phyloP scores from a whole-genome alignment of 1,284 basidiomycete species.

The Microstroma glucosiphilum region DNA sequence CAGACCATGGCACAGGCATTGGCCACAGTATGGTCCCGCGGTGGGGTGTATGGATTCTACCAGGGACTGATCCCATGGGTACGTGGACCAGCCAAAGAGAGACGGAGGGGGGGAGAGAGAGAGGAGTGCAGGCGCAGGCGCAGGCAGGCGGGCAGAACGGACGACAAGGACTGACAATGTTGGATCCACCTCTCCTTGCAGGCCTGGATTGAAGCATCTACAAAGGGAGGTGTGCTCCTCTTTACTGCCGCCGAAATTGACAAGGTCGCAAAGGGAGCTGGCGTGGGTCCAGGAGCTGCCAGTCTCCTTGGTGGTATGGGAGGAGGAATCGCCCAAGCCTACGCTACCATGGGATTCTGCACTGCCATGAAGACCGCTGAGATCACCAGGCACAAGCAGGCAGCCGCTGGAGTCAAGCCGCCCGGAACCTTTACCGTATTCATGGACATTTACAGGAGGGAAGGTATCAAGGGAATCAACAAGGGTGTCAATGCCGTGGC shows the following conservation, averaged over 20 bases:
- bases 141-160: too few species aligned
- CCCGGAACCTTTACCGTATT: slow-evolving; percentile 86
- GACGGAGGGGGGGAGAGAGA: neutral
- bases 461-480: slow-evolving; percentile 94
- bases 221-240: slow-evolving; percentile 91
- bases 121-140: neutral
- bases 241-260: slow-evolving; percentile 96
- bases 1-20: slow-evolving; percentile 85
- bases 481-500: slow-evolving; percentile 98
- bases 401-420: slow-evolving; percentile 77
- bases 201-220: slow-evolving; percentile 99
- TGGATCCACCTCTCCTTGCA: neutral
- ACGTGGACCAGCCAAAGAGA: neutral
- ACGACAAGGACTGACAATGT: too few species aligned
- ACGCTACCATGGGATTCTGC: slow-evolving; percentile 98
- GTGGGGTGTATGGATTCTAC: slow-evolving; percentile 84
- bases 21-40: slow-evolving; percentile 80
- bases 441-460: slow-evolving; percentile 83
- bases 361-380: slow-evolving; percentile 67
- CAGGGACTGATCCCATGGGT: slow-evolving; percentile 96
- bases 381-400: slow-evolving; percentile 94
- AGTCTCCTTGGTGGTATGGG: slow-evolving; percentile 95
- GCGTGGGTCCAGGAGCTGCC: slow-evolving; percentile 71
- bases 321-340: slow-evolving; percentile 94
- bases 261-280: slow-evolving; percentile 61